Conservation (phyloP, 768 basidiomycete genomes). For the Epithele typhae region DNA sequence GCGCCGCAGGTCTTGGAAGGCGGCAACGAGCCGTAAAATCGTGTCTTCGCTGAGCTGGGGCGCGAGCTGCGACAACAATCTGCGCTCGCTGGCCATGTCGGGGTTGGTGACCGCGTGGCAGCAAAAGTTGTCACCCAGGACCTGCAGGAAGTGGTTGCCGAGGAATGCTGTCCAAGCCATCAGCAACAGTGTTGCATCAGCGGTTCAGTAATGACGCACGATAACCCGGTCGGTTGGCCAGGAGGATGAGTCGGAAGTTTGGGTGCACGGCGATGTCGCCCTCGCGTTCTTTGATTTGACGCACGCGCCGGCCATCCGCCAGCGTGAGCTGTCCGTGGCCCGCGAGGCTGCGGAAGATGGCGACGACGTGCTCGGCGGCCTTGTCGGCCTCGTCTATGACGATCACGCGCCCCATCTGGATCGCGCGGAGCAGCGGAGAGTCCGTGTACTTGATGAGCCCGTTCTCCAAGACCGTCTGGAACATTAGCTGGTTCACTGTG, state of each 20-base stretch:
- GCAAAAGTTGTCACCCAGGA: constrained; percentile 67
- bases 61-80: constrained; percentile 54
- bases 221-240: constrained; percentile 68
- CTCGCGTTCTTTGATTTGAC: constrained; percentile 40
- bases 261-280: constrained; percentile 59
- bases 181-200: not conserved
- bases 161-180: constrained; percentile 62
- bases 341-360: constrained; percentile 65
- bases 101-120: constrained; percentile 63
- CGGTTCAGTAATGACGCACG: constrained; percentile 36
- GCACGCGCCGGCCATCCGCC: constrained; percentile 57
- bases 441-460: constrained; percentile 59
- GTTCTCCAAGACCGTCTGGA: constrained; percentile 54
- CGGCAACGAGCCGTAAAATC: constrained; percentile 53
- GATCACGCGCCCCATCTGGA: constrained; percentile 57
- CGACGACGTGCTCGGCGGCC: constrained; percentile 69
- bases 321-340: constrained; percentile 61
- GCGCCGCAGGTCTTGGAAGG: constrained; percentile 58
- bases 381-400: constrained; percentile 73
- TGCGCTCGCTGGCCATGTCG: constrained; percentile 60
- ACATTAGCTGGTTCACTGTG: constrained; percentile 69
- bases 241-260: constrained; percentile 56
- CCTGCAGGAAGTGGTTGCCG: constrained; percentile 70
- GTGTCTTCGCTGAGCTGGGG: constrained; percentile 53
- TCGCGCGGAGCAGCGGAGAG: constrained; percentile 63